These are phyloP conservation scores for Phalaenopsis equestris DNA, from an alignment of 106 monocot genomes.

Conservation along the genomic window DNA sequence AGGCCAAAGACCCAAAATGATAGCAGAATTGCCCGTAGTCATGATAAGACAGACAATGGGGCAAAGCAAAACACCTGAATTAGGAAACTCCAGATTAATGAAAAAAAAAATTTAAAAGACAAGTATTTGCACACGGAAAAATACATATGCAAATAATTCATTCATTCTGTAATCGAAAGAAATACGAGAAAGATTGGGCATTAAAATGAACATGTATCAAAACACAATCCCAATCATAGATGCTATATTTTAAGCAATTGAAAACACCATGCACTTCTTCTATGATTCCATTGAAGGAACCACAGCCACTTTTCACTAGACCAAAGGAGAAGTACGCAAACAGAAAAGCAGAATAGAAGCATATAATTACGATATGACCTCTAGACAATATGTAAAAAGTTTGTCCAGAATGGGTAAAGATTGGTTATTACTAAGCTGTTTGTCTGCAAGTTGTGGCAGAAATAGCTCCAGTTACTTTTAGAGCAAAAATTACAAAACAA, in stretches of 20 bases:
- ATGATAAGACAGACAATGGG: slow-evolving; percentile 70
- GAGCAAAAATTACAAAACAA: not conserved
- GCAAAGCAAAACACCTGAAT: slow-evolving; percentile 59
- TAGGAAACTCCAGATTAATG: not conserved
- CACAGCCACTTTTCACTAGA: not conserved
- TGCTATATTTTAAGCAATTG: not conserved
- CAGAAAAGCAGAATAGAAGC: not conserved
- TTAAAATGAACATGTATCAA: not conserved
- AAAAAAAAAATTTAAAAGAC: not conserved
- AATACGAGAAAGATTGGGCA: not conserved
- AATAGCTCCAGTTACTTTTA: not conserved
- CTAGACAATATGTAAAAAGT: not conserved
- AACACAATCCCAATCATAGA: not conserved
- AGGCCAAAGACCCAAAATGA: slow-evolving; percentile 89
- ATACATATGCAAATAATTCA: not conserved
- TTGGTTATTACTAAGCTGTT: not conserved
- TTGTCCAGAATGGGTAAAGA: not conserved
- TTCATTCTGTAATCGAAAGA: not conserved
- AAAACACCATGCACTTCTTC: not conserved
- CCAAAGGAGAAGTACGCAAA: not conserved
- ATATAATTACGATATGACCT: not conserved
- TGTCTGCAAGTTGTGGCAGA: not conserved
- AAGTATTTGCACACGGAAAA: not conserved
- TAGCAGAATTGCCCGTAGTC: slow-evolving; percentile 62
- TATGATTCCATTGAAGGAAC: not conserved